Conservation (phyloP, 2,329 filamentous ascomycete genomes). For the Malbranchea zuffiana region DNA sequence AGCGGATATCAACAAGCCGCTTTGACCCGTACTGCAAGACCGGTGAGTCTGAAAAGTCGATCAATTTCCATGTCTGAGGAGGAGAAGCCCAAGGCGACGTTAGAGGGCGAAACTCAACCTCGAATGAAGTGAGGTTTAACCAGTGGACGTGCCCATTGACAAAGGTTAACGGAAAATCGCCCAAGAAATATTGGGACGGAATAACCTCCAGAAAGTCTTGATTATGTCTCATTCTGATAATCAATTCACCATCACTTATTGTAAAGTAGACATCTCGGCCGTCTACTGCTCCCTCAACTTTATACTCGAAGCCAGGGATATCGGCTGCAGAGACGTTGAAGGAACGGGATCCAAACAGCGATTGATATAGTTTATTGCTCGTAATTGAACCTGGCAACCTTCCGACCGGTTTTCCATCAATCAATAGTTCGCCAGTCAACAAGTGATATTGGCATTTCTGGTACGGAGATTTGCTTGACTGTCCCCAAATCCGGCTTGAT, state of each 20-base stretch:
- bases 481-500: constrained; percentile 2
- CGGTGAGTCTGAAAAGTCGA: background rate
- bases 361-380: background rate
- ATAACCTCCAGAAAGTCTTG: background rate
- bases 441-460: background rate
- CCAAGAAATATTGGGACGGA: background rate
- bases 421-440: constrained; percentile 3
- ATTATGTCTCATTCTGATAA: background rate
- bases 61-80: background rate
- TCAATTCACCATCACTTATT: background rate
- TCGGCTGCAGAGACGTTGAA: background rate
- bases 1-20: background rate
- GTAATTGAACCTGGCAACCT: constrained; percentile 1
- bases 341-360: constrained; percentile 1
- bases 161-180: background rate
- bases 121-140: background rate
- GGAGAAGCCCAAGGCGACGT: background rate
- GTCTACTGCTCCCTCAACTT: background rate
- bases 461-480: background rate
- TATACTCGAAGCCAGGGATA: background rate
- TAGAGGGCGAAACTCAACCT: background rate
- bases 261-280: background rate
- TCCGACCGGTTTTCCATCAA: constrained; percentile 2
- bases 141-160: background rate
- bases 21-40: background rate